These are phyloP conservation scores for Cicer pinnatifidum DNA, from an alignment of 306 rosid genomes.

Conservation along the genomic window DNA sequence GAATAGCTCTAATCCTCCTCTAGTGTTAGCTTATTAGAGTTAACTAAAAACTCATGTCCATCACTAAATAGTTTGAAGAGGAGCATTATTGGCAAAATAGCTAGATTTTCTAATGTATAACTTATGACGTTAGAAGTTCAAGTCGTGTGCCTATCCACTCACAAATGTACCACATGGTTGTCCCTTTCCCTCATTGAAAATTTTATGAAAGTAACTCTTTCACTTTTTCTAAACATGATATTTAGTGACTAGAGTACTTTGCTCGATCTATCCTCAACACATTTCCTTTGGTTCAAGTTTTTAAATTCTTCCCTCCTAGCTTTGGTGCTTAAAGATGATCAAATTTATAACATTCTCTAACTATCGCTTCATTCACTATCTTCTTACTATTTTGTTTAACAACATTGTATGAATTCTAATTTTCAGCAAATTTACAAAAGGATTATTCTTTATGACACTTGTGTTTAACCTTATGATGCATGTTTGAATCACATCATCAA, in stretches of 20 bases:
- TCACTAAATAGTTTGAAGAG: neutral
- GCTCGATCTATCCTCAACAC: too few species aligned
- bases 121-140: neutral
- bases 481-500: neutral
- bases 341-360: neutral
- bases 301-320: neutral
- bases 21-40: neutral
- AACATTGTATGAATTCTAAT: neutral
- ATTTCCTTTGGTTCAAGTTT: neutral
- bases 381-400: neutral
- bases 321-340: neutral
- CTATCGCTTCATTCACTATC: neutral
- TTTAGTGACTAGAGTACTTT: neutral
- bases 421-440: neutral
- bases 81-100: neutral
- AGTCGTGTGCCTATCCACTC: neutral
- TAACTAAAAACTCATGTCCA: neutral
- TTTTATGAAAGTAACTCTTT: neutral
- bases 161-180: neutral
- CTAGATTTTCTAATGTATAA: neutral
- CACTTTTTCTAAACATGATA: neutral
- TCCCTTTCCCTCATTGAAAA: neutral
- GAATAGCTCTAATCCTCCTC: neutral
- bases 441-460: neutral
- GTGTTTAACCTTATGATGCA: neutral